phyloP scores from a whole-genome alignment of 2,329 filamentous ascomycete genomes.

The Amauroascus niger region DNA sequence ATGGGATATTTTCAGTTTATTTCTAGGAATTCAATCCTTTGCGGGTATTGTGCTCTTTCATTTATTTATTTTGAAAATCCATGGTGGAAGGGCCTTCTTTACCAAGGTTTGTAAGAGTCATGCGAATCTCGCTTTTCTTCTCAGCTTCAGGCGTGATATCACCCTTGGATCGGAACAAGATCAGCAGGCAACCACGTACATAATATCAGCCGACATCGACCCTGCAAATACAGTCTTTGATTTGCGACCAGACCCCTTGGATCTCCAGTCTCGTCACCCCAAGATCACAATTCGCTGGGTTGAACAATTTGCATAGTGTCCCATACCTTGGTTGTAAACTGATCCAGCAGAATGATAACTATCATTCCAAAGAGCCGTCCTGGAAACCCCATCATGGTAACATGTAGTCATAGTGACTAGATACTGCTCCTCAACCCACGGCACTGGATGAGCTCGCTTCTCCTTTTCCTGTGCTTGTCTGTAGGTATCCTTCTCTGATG shows the following conservation, averaged over 20 bases:
- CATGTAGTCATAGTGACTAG: background rate
- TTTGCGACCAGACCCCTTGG: too few relatives aligned
- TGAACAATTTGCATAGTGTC: background rate
- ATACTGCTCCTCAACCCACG: background rate
- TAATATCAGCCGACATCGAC: background rate
- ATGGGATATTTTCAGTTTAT: background rate
- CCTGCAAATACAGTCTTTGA: background rate
- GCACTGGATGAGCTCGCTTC: background rate
- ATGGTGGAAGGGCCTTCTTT: background rate
- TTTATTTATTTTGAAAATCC: background rate
- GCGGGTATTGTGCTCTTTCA: background rate
- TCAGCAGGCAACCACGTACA: too few relatives aligned
- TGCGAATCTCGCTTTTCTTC: background rate
- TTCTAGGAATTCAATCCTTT: background rate
- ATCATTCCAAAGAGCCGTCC: background rate
- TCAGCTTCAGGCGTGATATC: too few relatives aligned
- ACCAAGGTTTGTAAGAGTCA: background rate
- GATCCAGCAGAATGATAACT: too few relatives aligned
- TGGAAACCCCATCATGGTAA: background rate
- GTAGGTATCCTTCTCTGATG: too few relatives aligned
- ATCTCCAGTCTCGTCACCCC: too few relatives aligned
- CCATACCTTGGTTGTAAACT: too few relatives aligned
- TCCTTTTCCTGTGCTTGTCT: background rate
- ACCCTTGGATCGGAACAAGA: background rate
- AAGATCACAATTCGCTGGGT: background rate